phyloP scores from a whole-genome alignment of 352 stramenopile species.

The Pythium oligandrum region DNA sequence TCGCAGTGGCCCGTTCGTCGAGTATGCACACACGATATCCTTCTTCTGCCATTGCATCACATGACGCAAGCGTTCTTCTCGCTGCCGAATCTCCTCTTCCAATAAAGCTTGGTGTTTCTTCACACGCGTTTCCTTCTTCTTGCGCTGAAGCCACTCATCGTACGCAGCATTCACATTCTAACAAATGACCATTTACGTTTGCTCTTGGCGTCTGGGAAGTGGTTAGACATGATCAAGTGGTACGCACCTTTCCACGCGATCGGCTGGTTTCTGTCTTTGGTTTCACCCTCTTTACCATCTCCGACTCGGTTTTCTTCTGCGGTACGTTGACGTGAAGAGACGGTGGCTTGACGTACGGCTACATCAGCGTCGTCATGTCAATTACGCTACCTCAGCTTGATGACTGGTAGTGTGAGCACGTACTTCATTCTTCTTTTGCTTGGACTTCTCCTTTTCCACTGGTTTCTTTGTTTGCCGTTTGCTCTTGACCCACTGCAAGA shows the following conservation, averaged over 20 bases:
- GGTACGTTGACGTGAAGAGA: constrained; percentile 47
- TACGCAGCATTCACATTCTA: constrained; percentile 15
- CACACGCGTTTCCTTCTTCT: constrained; percentile 40
- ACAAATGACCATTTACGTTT: background rate
- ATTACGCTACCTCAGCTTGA: too few relatives aligned
- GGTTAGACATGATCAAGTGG: too few relatives aligned
- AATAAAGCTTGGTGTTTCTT: constrained; percentile 28
- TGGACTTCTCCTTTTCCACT: constrained; percentile 1
- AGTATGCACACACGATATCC: constrained; percentile 64
- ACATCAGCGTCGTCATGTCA: background rate
- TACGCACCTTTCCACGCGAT: too few relatives aligned
- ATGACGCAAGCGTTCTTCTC: constrained; percentile 33
- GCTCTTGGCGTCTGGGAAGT: background rate
- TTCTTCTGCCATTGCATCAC: constrained; percentile 62
- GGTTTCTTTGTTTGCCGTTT: constrained; percentile 27
- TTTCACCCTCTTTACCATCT: too few relatives aligned
- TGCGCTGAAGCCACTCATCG: constrained; percentile 37
- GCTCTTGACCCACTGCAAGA: constrained; percentile 30
- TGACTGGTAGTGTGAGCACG: too few relatives aligned
- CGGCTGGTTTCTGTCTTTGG: too few relatives aligned
- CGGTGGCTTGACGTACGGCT: constrained; percentile 30
- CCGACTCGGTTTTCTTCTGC: background rate
- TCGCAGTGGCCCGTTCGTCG: constrained; percentile 23
- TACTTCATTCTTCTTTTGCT: constrained; percentile 11
- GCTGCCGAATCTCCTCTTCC: constrained; percentile 15